phyloP scores from a whole-genome alignment of 495 filamentous ascomycete genomes.

The Beverwykella pulmonaria region DNA sequence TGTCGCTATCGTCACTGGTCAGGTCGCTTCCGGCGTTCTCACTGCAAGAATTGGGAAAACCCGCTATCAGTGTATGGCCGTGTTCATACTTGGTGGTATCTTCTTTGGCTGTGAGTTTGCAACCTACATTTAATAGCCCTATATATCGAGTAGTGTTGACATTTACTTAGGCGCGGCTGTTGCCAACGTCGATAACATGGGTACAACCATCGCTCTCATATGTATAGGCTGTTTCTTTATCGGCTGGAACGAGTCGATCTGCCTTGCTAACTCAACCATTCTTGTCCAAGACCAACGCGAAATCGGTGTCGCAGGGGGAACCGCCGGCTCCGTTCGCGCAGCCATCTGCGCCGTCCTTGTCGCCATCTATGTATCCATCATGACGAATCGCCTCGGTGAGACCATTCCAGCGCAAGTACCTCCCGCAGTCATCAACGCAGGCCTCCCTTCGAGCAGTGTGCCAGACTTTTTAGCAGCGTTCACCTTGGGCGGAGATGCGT shows the following conservation, averaged over 20 bases:
- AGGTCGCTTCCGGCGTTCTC: conserved; percentile 4
- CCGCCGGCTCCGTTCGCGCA: conserved; percentile 18
- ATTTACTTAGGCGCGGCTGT: conserved; percentile 2
- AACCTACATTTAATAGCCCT: neutral
- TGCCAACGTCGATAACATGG: conserved; percentile 11
- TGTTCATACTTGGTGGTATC: conserved; percentile 13
- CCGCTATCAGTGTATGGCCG: conserved; percentile 9
- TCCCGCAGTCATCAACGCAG: conserved; percentile 22
- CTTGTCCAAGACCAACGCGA: conserved; percentile 29
- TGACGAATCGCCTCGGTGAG: conserved; percentile 23
- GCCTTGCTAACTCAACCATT: conserved; percentile 25
- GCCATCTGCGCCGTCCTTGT: conserved; percentile 20
- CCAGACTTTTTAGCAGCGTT: conserved; percentile 22
- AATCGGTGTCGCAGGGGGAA: conserved; percentile 26
- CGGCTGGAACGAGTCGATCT: conserved; percentile 32
- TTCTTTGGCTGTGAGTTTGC: conserved; percentile 11
- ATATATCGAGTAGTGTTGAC: too few relatives aligned
- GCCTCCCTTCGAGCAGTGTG: conserved; percentile 23
- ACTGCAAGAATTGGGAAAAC: conserved; percentile 9
- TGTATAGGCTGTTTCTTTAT: conserved; percentile 27
- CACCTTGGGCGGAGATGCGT: conserved; percentile 14
- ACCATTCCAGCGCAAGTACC: conserved; percentile 22
- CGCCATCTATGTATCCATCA: conserved; percentile 26
- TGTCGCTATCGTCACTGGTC: conserved; percentile 1
- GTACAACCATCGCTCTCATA: neutral